Evolutionary conservation across 768 basidiomycete species (phyloP).

Genomic region (Lyophyllum shimeji): DNA sequence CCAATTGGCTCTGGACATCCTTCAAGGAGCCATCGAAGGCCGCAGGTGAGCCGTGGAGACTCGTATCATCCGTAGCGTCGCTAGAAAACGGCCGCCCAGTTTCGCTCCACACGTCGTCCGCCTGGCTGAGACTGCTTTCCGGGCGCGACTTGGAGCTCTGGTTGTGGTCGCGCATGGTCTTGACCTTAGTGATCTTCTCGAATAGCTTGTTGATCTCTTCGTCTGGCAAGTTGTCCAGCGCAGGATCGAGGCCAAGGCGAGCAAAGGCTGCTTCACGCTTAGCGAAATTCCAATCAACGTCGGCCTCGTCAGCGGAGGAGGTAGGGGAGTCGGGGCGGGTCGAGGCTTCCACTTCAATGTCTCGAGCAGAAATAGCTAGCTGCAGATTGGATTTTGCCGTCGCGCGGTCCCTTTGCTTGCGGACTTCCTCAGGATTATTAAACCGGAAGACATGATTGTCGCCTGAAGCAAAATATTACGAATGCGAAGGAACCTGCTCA

Average conservation of each 20-base stretch:
- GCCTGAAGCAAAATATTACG: slow-evolving; percentile 42
- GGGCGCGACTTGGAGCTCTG: slow-evolving; percentile 80
- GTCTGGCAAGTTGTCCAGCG: slow-evolving; percentile 90
- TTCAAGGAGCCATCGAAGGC: slow-evolving; percentile 57
- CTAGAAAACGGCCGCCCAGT: slow-evolving; percentile 77
- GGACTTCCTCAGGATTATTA: slow-evolving; percentile 93
- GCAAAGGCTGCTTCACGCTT: slow-evolving; percentile 92
- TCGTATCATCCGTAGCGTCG: slow-evolving; percentile 88
- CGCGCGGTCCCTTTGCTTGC: slow-evolving; percentile 84
- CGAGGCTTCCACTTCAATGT: slow-evolving; percentile 59
- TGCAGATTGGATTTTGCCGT: slow-evolving; percentile 70
- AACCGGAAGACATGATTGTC: slow-evolving; percentile 98
- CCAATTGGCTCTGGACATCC: slow-evolving; percentile 74
- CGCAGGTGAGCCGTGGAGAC: slow-evolving; percentile 68
- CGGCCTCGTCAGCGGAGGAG: slow-evolving; percentile 66
- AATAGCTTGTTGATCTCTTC: slow-evolving; percentile 93
- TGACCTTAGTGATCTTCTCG: slow-evolving; percentile 92
- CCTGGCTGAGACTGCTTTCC: slow-evolving; percentile 85
- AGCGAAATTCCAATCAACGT: slow-evolving; percentile 98
- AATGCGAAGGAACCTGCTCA: slow-evolving; percentile 4
- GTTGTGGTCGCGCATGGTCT: slow-evolving; percentile 82
- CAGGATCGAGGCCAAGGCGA: slow-evolving; percentile 81
- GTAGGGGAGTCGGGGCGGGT: slow-evolving; percentile 81
- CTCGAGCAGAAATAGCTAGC: slow-evolving; percentile 62
- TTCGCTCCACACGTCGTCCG: slow-evolving; percentile 90